Conservation (phyloP, 805 yeast genomes). For the Schizosaccharomyces japonicus region DNA sequence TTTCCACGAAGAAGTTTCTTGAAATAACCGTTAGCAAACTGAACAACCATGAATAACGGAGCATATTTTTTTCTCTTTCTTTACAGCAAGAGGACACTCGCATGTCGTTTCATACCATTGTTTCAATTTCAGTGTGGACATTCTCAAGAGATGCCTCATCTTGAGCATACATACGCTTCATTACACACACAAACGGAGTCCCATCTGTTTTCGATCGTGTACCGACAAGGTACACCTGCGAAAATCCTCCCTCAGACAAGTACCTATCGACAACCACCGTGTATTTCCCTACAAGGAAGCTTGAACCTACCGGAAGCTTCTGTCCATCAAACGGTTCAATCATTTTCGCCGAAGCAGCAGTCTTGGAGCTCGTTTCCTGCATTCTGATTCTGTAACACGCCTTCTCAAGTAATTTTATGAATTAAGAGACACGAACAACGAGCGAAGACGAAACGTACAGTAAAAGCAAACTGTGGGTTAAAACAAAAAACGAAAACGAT, state of each 20-base stretch:
- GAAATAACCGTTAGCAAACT: conserved; percentile 88
- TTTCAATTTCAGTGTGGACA: conserved; percentile 85
- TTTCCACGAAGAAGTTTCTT: conserved; percentile 61
- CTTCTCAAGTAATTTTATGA: not conserved
- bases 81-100: conserved; percentile 73
- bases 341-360: not conserved
- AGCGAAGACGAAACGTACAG: not conserved
- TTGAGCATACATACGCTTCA: conserved; percentile 89
- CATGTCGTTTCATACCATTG: conserved; percentile 28
- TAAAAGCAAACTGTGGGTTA: not conserved
- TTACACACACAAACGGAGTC: conserved; percentile 38
- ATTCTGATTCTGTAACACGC: too few relatives aligned
- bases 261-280: conserved; percentile 42
- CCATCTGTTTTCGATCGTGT: conserved; percentile 14
- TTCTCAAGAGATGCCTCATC: conserved; percentile 62
- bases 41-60: conserved; percentile 58
- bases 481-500: not conserved
- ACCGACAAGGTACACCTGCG: conserved; percentile 69
- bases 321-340: not conserved
- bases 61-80: conserved; percentile 82
- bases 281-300: conserved; percentile 66
- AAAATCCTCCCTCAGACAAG: conserved; percentile 69
- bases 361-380: not conserved
- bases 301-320: conserved; percentile 26
- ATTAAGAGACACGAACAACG: not conserved